Evolutionary conservation across 306 rosid species (phyloP), one percentile per base, ranked within the genome.

Genomic region (Erythrophleum fordii): DNA sequence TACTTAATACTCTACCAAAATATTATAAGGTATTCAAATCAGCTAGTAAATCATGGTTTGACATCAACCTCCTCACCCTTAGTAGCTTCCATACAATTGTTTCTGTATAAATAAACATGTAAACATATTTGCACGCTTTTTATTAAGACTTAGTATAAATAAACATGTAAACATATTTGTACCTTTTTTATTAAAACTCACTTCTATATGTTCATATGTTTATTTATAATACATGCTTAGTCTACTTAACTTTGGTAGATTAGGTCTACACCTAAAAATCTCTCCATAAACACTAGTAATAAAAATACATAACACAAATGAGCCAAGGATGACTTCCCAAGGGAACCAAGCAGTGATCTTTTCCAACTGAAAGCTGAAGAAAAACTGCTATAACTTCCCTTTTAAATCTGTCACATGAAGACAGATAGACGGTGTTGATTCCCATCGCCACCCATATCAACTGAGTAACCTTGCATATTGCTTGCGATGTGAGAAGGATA

Each of bases 311-410:
- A 65, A 39, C 51, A 37, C 20, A 45, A 3, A 69, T 23, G 73
- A 92, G 95, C 92, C 93, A 85, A 90, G 92, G 97, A 92, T 92
- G 95, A 90, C 93, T 90, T 90, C 86, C 91, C 93, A 62, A 77
- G 67, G 77, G 85, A 82, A 69, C 68, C 23, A 72, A 67, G 78
- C 82, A 84, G 34, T 35, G 25, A 56, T 76, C 58, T 44, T 69
- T 10, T 71, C 80, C 82, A 55, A 42, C 72, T 23, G 77, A 81
- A 60, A 14, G 75, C 31, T 2, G 80, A 79, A 58, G 17, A 58
- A 58, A 11, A 82, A 61, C 83, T 71, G 84, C 83, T 45, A 62
- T 55, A 29, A 80, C 28, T 78, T 73, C 53, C 75, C 45, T 45
- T 55, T 65, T 14, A 25, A 64, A 49, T 77, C 7, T 81, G 80